Conservation (phyloP, 306 rosid species). For the Dicorynia guianensis region DNA sequence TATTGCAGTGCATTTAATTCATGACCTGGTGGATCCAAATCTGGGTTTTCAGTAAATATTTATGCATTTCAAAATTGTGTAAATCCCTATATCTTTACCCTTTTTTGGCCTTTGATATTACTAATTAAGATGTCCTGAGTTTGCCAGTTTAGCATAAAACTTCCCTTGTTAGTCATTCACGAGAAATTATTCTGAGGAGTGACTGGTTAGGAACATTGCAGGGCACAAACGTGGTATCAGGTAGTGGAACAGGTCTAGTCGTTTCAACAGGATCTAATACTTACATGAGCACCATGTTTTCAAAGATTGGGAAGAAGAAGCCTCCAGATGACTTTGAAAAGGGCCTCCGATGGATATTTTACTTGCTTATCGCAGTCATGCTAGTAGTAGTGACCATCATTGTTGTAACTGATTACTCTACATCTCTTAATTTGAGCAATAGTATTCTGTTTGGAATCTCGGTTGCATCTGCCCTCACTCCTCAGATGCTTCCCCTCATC, state of each 20-base stretch:
- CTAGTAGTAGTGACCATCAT: conserved; percentile 67
- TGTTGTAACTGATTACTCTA: conserved; percentile 54
- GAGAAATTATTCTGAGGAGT: conserved; percentile 3
- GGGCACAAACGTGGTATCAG: conserved; percentile 91
- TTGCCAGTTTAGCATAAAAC: not conserved
- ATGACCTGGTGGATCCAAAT: not conserved
- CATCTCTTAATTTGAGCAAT: conserved; percentile 51
- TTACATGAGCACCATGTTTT: conserved; percentile 88
- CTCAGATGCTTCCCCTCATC: conserved; percentile 90
- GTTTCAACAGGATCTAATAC: conserved; percentile 84
- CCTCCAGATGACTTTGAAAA: conserved; percentile 76
- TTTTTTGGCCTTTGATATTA: not conserved
- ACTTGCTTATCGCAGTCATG: conserved; percentile 68
- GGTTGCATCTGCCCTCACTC: conserved; percentile 88
- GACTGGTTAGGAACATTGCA: conserved; percentile 45
- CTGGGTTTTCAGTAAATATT: not conserved
- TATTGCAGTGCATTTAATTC: not conserved
- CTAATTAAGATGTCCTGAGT: not conserved
- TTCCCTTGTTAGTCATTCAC: not conserved
- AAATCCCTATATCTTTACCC: not conserved
- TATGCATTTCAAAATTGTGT: not conserved
- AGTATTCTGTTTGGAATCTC: conserved; percentile 75
- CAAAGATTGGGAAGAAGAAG: conserved; percentile 72
- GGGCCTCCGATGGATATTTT: conserved; percentile 74
- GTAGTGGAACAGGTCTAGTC: conserved; percentile 76